Conservation (phyloP, 2,329 filamentous ascomycete genomes). For the Tolypocladium inflatum region DNA sequence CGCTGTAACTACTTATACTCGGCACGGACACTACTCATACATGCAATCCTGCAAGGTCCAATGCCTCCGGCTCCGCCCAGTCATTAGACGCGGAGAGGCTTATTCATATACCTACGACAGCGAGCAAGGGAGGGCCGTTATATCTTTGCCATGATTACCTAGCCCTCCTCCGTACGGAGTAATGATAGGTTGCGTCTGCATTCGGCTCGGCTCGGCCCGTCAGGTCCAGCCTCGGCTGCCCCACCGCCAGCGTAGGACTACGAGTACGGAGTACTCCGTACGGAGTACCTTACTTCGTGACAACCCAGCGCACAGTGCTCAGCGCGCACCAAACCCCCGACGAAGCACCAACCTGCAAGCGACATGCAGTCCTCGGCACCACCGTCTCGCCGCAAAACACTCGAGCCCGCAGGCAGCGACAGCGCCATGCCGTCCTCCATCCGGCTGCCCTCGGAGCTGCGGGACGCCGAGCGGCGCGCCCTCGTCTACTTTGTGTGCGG, state of each 20-base stretch:
- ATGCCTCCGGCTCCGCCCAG: not conserved
- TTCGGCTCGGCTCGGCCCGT: not conserved
- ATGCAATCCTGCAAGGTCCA: not conserved
- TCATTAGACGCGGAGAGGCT: not conserved
- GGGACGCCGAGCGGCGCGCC: slow-evolving; percentile 16
- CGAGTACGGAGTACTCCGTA: no score
- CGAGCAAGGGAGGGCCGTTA: no score
- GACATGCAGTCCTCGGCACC: not conserved
- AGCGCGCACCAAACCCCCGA: not conserved
- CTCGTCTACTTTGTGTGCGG: slow-evolving; percentile 68
- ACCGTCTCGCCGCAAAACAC: not conserved
- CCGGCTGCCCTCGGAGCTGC: slow-evolving; percentile 17
- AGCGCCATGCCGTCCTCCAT: slow-evolving; percentile 14
- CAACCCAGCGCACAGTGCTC: not conserved
- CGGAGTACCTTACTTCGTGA: no score
- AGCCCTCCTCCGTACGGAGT: no score
- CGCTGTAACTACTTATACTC: not conserved
- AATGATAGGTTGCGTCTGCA: no score
- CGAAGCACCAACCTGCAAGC: not conserved
- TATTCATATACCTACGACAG: no score
- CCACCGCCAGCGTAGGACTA: not conserved
- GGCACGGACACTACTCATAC: not conserved
- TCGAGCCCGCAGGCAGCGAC: not conserved
- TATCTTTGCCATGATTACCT: no score
- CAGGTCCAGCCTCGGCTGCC: not conserved